These are phyloP conservation scores for Diutina catenulata DNA, from an alignment of 1,139 yeast species.

Conservation along the genomic window DNA sequence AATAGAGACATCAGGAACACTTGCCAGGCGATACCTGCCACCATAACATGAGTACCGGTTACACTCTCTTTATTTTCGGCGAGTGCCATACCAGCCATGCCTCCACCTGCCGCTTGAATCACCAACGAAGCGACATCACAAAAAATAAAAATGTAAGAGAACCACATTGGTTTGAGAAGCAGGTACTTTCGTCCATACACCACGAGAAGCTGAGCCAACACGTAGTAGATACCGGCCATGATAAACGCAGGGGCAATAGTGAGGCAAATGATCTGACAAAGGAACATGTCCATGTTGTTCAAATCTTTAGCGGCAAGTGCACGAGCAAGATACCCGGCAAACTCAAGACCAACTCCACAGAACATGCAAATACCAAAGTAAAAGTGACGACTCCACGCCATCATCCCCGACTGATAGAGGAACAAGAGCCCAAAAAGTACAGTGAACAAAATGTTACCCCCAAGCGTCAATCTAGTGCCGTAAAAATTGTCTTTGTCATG, in stretches of 20 bases:
- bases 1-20: slow-evolving; percentile 5
- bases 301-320: slow-evolving; percentile 12
- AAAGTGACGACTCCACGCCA: slow-evolving; percentile 8
- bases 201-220: slow-evolving; percentile 23
- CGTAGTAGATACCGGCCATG: slow-evolving; percentile 28
- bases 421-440: slow-evolving; percentile 9
- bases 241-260: slow-evolving; percentile 30
- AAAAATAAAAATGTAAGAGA: slow-evolving; percentile 22
- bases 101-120: slow-evolving; percentile 29
- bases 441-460: slow-evolving; percentile 9
- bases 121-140: slow-evolving; percentile 23
- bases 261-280: slow-evolving; percentile 23
- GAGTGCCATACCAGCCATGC: slow-evolving; percentile 18
- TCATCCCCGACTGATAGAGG: slow-evolving; percentile 7
- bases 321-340: slow-evolving; percentile 17
- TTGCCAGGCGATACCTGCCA: slow-evolving; percentile 5
- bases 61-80: slow-evolving; percentile 7
- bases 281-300: slow-evolving; percentile 13
- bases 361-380: slow-evolving; percentile 15
- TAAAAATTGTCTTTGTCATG: slow-evolving; percentile 8
- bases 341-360: slow-evolving; percentile 12
- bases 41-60: slow-evolving; percentile 2
- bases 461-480: slow-evolving; percentile 8
- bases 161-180: slow-evolving; percentile 20
- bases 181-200: slow-evolving; percentile 18